A percentile compares a stretch with the other conserved stretches of the same genome.
phyloP scores from a whole-genome alignment of 108 stramenopile genomes.

The Nitzschia sp. region DNA sequence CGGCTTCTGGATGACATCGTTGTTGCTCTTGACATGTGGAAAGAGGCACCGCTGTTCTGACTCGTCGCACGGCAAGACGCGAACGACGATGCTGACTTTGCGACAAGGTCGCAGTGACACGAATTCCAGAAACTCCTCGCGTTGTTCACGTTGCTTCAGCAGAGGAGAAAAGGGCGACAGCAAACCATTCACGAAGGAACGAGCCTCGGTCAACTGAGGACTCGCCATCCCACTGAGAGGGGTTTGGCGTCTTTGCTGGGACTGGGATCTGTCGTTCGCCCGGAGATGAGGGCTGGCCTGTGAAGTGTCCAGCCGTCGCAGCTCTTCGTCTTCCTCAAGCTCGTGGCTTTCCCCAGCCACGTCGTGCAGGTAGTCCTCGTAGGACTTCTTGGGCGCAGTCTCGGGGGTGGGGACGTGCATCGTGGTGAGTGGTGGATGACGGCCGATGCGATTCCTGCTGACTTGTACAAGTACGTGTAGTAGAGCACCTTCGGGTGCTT shows the following conservation, averaged over 20 bases:
- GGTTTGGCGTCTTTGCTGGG: no score
- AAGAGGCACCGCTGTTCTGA: slow-evolving; percentile 36
- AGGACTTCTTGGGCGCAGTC: no score
- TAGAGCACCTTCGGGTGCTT: no score
- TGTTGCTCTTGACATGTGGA: slow-evolving; percentile 27
- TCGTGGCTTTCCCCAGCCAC: slow-evolving; percentile 4
- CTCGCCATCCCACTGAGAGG: slow-evolving; percentile 9
- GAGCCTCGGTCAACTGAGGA: slow-evolving; percentile 19
- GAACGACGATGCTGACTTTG: slow-evolving; percentile 34
- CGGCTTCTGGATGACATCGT: not conserved
- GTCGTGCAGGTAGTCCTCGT: slow-evolving; percentile 12
- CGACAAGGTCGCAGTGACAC: slow-evolving; percentile 44
- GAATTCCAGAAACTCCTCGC: slow-evolving; percentile 23
- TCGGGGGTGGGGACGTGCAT: no score
- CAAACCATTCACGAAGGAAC: slow-evolving; percentile 27
- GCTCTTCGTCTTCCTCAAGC: not conserved
- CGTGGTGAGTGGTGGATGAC: no score
- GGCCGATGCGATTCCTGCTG: no score
- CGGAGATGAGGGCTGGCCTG: not conserved
- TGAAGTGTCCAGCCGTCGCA: not conserved
- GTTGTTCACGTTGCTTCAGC: slow-evolving; percentile 1
- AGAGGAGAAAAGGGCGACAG: slow-evolving; percentile 39
- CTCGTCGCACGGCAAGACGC: slow-evolving; percentile 14
- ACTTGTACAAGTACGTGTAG: no score
- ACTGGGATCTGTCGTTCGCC: no score